Conservation (phyloP, 2,329 filamentous ascomycete species). For the Rutstroemia sp. region DNA sequence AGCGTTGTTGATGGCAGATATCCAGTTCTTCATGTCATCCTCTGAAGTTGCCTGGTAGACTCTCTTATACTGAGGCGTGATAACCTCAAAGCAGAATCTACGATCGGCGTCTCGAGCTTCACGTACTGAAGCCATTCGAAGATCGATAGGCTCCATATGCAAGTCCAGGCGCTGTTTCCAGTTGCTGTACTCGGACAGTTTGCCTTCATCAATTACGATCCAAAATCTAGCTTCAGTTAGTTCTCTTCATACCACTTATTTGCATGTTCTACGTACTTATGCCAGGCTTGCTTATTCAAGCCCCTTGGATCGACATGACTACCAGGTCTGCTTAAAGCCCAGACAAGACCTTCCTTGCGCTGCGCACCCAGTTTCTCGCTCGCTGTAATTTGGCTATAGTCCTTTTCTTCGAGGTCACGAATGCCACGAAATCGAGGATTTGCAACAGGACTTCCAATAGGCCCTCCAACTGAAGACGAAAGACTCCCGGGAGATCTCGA, state of each 20-base stretch:
- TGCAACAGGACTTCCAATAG: slow-evolving; percentile 43
- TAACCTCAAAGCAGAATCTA: slow-evolving; percentile 96
- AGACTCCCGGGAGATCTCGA: slow-evolving; percentile 52
- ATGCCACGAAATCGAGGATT: slow-evolving; percentile 76
- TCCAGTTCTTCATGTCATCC: slow-evolving; percentile 98
- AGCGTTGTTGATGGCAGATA: slow-evolving; percentile 91
- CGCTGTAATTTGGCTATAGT: slow-evolving; percentile 43
- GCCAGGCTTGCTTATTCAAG: slow-evolving; percentile 95
- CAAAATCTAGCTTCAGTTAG: slow-evolving; percentile 63
- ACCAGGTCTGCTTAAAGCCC: slow-evolving; percentile 87
- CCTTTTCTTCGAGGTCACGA: slow-evolving; percentile 83
- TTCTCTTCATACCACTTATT: not conserved
- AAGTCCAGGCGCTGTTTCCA: slow-evolving; percentile 97
- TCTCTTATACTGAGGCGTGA: slow-evolving; percentile 90
- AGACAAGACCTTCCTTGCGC: slow-evolving; percentile 87
- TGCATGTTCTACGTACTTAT: slow-evolving; percentile 62
- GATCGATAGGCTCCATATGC: slow-evolving; percentile 96
- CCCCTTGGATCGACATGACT: slow-evolving; percentile 93
- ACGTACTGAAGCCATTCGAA: slow-evolving; percentile 92
- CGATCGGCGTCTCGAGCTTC: slow-evolving; percentile 92
- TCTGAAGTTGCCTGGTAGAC: slow-evolving; percentile 97
- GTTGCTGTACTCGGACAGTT: slow-evolving; percentile 95
- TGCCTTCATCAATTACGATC: slow-evolving; percentile 96
- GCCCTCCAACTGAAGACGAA: slow-evolving; percentile 30
- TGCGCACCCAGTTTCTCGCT: slow-evolving; percentile 57